Evolutionary conservation across 768 basidiomycete genomes (phyloP), one percentile per base, ranked within the genome.

Genomic region (Boletus patriciae): DNA sequence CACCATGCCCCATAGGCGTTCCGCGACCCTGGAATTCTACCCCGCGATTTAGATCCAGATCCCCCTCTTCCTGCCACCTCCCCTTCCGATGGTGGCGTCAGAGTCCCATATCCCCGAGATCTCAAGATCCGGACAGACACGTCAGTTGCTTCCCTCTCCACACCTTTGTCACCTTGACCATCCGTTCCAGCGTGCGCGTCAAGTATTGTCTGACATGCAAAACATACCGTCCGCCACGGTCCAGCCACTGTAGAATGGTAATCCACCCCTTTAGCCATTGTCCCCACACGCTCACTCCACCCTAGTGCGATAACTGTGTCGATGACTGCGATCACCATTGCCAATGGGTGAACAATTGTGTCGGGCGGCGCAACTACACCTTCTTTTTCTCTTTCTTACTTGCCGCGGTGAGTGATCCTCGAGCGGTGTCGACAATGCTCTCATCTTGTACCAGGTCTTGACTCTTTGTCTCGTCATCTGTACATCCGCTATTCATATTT

Each of bases 241-340:
- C 94, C 19, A 96, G 92, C 66, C 96, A 99, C 72, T 99, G 96
- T 71, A 92, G 94, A 70, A 83, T 97, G 84, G 93, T 92, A 63
- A 66, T 80, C 18, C 2, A 13, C 3, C 33, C 23, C 16, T 5
- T 40, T 18, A 4, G 5, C 3, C 33, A 5, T 36, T 23, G 19
- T 38, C 27, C 9, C 34, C 19, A 42, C 19, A 5, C 31, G 25
- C 55, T 69, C 45, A 57, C 34, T 27, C 43, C 18, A 5, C 44
- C 13, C 3, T 62, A 95, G 90, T 99, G 96, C 69, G 93, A 97
- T 64, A 98, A 98, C 68, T 99, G 96, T 67, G 93, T 98, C 16
- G 95, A 98, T 62, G 87, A 88, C 11, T 98, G 95, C 62, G 94
- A 96, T 70, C 91, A 95, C 67, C 92, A 93, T 67, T 91, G 88